phyloP scores from a whole-genome alignment of 2,329 filamentous ascomycete species.

The Aotearoamyces nothofagi region DNA sequence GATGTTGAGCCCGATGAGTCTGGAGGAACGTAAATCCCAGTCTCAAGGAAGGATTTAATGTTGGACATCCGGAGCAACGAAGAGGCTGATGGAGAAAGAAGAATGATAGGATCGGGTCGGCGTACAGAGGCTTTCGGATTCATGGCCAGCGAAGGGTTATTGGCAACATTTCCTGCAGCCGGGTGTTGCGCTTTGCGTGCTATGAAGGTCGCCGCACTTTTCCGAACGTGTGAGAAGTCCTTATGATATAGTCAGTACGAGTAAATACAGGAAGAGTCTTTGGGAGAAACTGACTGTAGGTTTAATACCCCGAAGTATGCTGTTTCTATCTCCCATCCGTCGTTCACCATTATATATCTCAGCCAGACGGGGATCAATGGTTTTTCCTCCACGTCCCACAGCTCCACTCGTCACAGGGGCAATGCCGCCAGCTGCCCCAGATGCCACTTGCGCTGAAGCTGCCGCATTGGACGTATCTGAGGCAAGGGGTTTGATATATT shows the following conservation, averaged over 20 bases:
- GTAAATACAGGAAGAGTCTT: slow-evolving; percentile 1
- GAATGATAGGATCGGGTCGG: slow-evolving; percentile 73
- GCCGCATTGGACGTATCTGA: slow-evolving; percentile 34
- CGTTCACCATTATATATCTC: slow-evolving; percentile 88
- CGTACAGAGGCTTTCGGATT: slow-evolving; percentile 36
- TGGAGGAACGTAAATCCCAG: slow-evolving; percentile 65
- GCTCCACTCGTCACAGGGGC: slow-evolving; percentile 23
- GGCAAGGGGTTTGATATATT: slow-evolving; percentile 77
- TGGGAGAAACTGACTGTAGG: slow-evolving; percentile 50
- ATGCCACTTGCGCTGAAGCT: slow-evolving; percentile 31
- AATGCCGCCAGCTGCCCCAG: slow-evolving; percentile 25
- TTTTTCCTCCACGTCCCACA: slow-evolving; percentile 44
- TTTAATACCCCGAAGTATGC: slow-evolving; percentile 71
- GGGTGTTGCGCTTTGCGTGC: slow-evolving; percentile 34
- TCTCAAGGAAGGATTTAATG: slow-evolving; percentile 83
- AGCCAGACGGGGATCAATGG: slow-evolving; percentile 64
- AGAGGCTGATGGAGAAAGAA: slow-evolving; percentile 89
- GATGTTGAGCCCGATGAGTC: slow-evolving; percentile 46
- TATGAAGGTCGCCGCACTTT: slow-evolving; percentile 67
- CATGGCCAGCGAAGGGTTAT: slow-evolving; percentile 31
- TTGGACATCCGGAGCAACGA: slow-evolving; percentile 92
- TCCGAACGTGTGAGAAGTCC: slow-evolving; percentile 92
- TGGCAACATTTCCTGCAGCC: slow-evolving; percentile 20
- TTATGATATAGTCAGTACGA: slow-evolving; percentile 21
- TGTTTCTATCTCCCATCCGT: slow-evolving; percentile 86